Evolutionary conservation across 2,329 filamentous ascomycete species (phyloP), one percentile per base, ranked within the genome.

Genomic region (Periconia digitata): DNA sequence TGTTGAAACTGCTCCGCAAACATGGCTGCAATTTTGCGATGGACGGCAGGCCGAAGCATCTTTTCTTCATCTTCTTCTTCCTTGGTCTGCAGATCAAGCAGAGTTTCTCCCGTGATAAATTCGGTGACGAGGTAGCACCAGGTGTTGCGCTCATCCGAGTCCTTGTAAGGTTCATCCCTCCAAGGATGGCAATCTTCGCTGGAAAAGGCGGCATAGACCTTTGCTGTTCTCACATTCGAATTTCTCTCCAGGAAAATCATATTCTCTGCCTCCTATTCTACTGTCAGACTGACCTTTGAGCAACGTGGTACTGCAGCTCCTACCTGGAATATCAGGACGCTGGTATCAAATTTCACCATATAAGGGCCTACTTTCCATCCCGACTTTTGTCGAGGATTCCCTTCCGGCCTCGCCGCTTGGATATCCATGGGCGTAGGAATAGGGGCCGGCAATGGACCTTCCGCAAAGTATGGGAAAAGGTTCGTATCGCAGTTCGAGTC

Each of bases 221-320:
- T 45, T 22, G 43, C 20, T 18, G 34, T 39, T 22, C 43, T 17
- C 17, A 45, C 43, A 15, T n/a, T 39, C 2, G 43, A 45, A 29
- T 45, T 45, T 20, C 34, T 45, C 43, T 45, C 43, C 15, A 45
- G 43, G 23, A 38, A 45, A 27, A 45, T 22, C n/a, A 45, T 17
- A 27, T 45, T 45, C 35, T 45, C 43, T 4, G 43, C 43, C 39
- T 45, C 43, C 43, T 45, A 39, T 8, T 27, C 12, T 18, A n/a
- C 8, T 4, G 39, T 41, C 23, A 41, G 21, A n/a, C 6, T 6
- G 8, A n/a, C 13, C 12, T 13, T 27, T 8, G 23, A 18, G 13
- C n/a, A n/a, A n/a, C n/a, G n/a, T n/a, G n/a, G n/a, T n/a, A n/a
- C n/a, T n/a, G 35, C 8, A 37, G 35, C n/a, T 8, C 8, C 8